Percentiles rank a stretch among this genome's conserved stretches.
These are phyloP conservation scores for Rhynchospora tenuis DNA, from an alignment of 176 grass and related monocot species.

Conservation along the genomic window DNA sequence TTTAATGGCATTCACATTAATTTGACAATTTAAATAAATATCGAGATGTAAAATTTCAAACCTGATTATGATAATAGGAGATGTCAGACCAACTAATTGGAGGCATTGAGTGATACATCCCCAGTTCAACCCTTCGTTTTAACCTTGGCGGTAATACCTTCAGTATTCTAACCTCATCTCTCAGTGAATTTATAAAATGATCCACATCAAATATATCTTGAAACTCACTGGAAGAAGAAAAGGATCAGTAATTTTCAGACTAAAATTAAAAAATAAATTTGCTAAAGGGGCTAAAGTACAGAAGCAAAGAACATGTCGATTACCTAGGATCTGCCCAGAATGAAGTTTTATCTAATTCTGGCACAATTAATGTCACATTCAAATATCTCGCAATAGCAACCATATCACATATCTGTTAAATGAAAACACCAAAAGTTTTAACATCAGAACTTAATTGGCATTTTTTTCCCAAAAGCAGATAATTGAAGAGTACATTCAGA, in stretches of 20 bases:
- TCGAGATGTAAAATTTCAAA: slow-evolving; percentile 20
- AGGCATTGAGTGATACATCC: slow-evolving; percentile 63
- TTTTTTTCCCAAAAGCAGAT: neutral
- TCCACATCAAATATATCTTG: slow-evolving; percentile 95
- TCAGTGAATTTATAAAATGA: slow-evolving; percentile 83
- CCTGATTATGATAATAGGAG: slow-evolving; percentile 75
- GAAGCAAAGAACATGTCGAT: neutral
- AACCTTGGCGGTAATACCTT: slow-evolving; percentile 74
- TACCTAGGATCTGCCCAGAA: slow-evolving; percentile 95
- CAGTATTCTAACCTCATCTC: slow-evolving; percentile 80
- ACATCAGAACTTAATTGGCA: neutral
- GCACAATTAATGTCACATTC: slow-evolving; percentile 86
- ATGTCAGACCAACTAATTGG: slow-evolving; percentile 93
- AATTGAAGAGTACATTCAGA: slow-evolving; percentile 1
- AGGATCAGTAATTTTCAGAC: neutral
- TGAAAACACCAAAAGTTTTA: neutral
- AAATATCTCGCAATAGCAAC: slow-evolving; percentile 87
- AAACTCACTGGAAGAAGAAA: slow-evolving; percentile 62
- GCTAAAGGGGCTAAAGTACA: neutral
- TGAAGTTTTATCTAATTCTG: slow-evolving; percentile 88
- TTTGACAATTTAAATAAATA: neutral
- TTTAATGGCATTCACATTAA: neutral
- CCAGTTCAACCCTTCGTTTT: slow-evolving; percentile 65
- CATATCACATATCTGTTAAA: slow-evolving; percentile 89
- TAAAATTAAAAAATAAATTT: neutral